phyloP scores from a whole-genome alignment of 2,329 filamentous ascomycete genomes.

The Lomentospora prolificans region DNA sequence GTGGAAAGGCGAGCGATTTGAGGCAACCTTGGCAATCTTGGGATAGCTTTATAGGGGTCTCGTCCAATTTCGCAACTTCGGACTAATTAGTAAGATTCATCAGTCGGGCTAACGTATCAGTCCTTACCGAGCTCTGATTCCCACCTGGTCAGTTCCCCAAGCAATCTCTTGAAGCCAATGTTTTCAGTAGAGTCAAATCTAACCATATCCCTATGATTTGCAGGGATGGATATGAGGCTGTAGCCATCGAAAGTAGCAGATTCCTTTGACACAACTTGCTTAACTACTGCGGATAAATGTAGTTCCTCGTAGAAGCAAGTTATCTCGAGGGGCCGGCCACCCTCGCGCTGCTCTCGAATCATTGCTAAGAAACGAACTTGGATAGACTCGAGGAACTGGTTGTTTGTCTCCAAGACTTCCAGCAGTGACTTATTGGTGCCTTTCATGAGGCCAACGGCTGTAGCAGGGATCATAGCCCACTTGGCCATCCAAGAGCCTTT shows the following conservation, averaged over 20 bases:
- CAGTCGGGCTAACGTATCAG: too few species aligned
- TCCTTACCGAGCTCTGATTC: too few species aligned
- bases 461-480: slow-evolving; percentile 16
- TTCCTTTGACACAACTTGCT: slow-evolving; percentile 18
- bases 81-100: too few species aligned
- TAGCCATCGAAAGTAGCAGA: slow-evolving; percentile 22
- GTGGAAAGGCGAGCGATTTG: too few species aligned
- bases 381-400: slow-evolving; percentile 16
- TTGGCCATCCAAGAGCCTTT: slow-evolving; percentile 22
- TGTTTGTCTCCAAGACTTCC: slow-evolving; percentile 16
- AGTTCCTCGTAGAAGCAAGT: slow-evolving; percentile 27
- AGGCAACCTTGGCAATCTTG: too few species aligned
- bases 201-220: slow-evolving; percentile 23
- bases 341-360: slow-evolving; percentile 14
- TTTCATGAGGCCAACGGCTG: slow-evolving; percentile 10
- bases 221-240: slow-evolving; percentile 18
- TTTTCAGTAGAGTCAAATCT: slow-evolving; percentile 15
- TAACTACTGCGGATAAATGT: slow-evolving; percentile 15
- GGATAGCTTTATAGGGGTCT: too few species aligned
- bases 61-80: too few species aligned
- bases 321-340: slow-evolving; percentile 15
- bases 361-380: slow-evolving; percentile 18
- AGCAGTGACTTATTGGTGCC: slow-evolving; percentile 21
- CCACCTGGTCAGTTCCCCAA: slow-evolving; percentile 10
- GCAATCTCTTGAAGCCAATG: slow-evolving; percentile 17